These are phyloP conservation scores for Begonia loranthoides DNA, from an alignment of 306 rosid genomes.

Conservation along the genomic window DNA sequence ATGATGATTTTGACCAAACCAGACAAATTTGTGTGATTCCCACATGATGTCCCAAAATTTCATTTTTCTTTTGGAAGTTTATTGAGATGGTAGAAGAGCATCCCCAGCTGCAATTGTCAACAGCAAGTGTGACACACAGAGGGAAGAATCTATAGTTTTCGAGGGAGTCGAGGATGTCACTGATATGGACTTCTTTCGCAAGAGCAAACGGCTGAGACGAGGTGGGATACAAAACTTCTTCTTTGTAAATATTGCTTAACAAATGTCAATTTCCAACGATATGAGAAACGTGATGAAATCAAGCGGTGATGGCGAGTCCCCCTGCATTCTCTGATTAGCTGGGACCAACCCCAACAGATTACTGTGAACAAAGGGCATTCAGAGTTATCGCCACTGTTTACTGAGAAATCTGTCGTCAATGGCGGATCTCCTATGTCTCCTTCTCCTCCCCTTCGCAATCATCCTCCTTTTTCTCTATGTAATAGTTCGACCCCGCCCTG, in stretches of 20 bases:
- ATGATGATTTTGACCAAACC: too few species aligned
- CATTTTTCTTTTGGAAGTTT: constrained; percentile 40
- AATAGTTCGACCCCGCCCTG: constrained; percentile 56
- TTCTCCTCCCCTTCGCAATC: constrained; percentile 20
- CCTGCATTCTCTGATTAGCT: too few species aligned
- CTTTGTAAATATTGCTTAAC: background rate
- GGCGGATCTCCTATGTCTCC: constrained; percentile 31
- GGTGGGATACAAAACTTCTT: background rate
- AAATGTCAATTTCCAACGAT: too few species aligned
- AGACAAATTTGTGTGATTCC: too few species aligned
- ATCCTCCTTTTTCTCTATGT: constrained; percentile 39
- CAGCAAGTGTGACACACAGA: constrained; percentile 60
- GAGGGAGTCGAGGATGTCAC: constrained; percentile 72
- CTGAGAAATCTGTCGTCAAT: constrained; percentile 21
- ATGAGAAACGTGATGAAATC: too few species aligned
- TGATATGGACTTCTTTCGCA: constrained; percentile 65
- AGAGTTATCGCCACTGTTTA: too few species aligned
- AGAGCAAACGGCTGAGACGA: background rate
- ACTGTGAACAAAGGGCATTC: too few species aligned
- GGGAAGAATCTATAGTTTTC: constrained; percentile 74
- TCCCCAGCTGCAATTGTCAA: constrained; percentile 56
- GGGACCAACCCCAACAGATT: too few species aligned
- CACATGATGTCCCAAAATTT: constrained; percentile 2
- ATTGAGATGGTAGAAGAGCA: constrained; percentile 66
- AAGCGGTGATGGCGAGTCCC: too few species aligned